These are phyloP conservation scores for Leonotis leonurus DNA, from an alignment of 257 asterid genomes.

Conservation along the genomic window DNA sequence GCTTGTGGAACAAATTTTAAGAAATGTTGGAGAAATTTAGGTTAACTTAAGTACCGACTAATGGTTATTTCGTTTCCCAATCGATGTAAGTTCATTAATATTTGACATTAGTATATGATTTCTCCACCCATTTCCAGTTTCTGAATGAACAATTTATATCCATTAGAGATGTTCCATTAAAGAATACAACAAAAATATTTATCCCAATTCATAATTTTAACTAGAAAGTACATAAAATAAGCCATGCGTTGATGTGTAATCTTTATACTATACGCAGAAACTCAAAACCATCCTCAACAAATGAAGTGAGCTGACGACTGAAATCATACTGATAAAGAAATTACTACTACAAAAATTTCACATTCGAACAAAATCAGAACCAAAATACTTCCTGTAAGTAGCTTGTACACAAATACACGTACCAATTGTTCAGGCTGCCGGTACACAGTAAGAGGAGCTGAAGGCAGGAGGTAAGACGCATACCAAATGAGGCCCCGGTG, in stretches of 20 bases:
- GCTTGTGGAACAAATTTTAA: too few species aligned
- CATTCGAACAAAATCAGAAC: neutral
- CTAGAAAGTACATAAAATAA: neutral
- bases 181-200: neutral
- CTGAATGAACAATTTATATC: too few species aligned
- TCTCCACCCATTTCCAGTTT: too few species aligned
- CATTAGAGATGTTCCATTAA: neutral
- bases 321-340: neutral
- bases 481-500: conserved; percentile 91
- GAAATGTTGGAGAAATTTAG: too few species aligned
- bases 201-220: too few species aligned
- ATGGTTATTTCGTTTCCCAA: too few species aligned
- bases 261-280: conserved; percentile 21
- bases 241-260: neutral
- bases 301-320: neutral
- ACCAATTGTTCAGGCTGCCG: conserved; percentile 41
- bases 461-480: conserved; percentile 85
- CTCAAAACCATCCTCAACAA: conserved; percentile 19
- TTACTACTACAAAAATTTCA: conserved; percentile 19
- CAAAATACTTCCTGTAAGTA: neutral
- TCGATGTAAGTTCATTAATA: too few species aligned
- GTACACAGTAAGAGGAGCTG: conserved; percentile 88
- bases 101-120: too few species aligned
- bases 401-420: neutral
- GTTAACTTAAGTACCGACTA: too few species aligned